phyloP scores from a whole-genome alignment of 2,329 filamentous ascomycete species.

The Aspergillus proliferans region DNA sequence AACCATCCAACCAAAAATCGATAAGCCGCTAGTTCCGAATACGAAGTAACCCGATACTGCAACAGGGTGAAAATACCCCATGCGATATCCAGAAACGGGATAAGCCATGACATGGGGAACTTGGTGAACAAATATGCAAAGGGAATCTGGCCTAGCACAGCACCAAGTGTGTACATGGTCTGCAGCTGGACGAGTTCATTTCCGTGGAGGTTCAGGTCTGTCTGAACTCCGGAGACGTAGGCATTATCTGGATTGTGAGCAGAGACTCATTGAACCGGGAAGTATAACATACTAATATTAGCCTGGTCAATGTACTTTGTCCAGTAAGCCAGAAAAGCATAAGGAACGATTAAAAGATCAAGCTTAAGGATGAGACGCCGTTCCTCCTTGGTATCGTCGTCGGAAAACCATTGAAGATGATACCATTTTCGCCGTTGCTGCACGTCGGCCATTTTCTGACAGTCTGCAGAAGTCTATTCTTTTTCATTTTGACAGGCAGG shows the following conservation, averaged over 20 bases:
- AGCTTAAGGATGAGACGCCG: constrained; percentile 50
- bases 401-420: constrained; percentile 42
- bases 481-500: neutral
- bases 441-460: constrained; percentile 3
- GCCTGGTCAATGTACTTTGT: constrained; percentile 52
- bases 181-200: constrained; percentile 53
- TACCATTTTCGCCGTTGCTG: constrained; percentile 19
- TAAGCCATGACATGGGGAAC: constrained; percentile 44
- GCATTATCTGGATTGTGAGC: constrained; percentile 42
- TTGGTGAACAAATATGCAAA: constrained; percentile 48
- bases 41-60: constrained; percentile 47
- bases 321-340: constrained; percentile 52
- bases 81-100: constrained; percentile 47
- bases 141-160: constrained; percentile 47
- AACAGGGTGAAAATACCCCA: constrained; percentile 55
- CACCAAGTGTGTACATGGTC: constrained; percentile 48
- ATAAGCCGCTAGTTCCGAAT: constrained; percentile 48
- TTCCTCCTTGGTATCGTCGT: constrained; percentile 46
- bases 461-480: neutral
- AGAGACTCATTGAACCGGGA: neutral
- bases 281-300: constrained; percentile 43
- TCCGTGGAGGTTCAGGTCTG: constrained; percentile 46
- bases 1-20: constrained; percentile 52
- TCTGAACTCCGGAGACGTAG: constrained; percentile 50
- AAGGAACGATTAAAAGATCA: constrained; percentile 51